Evolutionary conservation across 768 basidiomycete genomes (phyloP), one percentile per base, ranked within the genome.

Genomic region (Austroboletus festivus): DNA sequence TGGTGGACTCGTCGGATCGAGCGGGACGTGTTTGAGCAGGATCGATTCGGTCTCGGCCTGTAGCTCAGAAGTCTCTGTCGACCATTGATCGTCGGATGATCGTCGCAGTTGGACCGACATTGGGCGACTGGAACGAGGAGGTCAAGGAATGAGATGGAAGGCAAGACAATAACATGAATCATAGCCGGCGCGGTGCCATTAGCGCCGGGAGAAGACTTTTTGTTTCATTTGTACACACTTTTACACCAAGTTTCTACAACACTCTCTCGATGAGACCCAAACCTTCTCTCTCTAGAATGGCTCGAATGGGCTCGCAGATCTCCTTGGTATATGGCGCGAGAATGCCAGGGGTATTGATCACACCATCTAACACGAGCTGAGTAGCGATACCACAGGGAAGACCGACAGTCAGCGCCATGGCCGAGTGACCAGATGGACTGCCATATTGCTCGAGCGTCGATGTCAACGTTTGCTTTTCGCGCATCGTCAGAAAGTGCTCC

Each of bases 361-460:
- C 79, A 54, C 93, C 93, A 59, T 97, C 93, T 40, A 99, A 74
- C 21, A 99, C 81, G 53, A 93, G 76, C 73, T 97, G 93, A 0
- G 85, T 82, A 2, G 96, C 94, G 60, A 97, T 88, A 54, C 94
- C 95, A 62, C 92, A 94, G 1, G 95, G 95, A 12, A 97, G 66
- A 50, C 95, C 95, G 42, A 98, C 95, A 21, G 87, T 86, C 26
- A 79, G 69, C 44, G 93, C 93, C 94, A 98, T 96, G 9, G 93
- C 91, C 18, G 89, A 90, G 60, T 87, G 78, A 1, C 91, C 92
- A 54, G 69, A 62, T 43, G 86, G 82, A 44, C 77, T 80, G 31
- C 94, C 95, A 61, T 94, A 96, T 44, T 80, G 81, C 68, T 96
- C 91, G 18, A 97, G 78, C 8, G 94, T 93, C 40, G 93, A 91